These are phyloP conservation scores for Phialophora expanda DNA, from an alignment of 2,329 filamentous ascomycete species.

Conservation along the genomic window DNA sequence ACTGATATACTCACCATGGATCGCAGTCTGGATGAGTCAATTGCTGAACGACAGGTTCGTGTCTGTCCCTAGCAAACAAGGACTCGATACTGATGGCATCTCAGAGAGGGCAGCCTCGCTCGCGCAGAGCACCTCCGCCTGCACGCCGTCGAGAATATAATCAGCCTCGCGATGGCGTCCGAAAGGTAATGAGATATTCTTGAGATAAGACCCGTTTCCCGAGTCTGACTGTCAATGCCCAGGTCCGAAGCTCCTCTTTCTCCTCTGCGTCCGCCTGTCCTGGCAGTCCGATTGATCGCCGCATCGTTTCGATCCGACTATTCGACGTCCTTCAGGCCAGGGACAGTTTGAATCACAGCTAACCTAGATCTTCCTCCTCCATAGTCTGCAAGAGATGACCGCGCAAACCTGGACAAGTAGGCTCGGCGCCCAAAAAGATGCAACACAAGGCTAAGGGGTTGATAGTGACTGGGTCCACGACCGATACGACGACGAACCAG, in stretches of 20 bases:
- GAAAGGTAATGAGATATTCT: constrained; percentile 69
- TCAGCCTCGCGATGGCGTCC: constrained; percentile 80
- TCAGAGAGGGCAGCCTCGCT: constrained; percentile 36
- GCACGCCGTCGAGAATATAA: constrained; percentile 53
- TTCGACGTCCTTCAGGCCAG: constrained; percentile 45
- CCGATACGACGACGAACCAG: constrained; percentile 77
- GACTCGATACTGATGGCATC: constrained; percentile 14
- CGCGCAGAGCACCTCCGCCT: constrained; percentile 44
- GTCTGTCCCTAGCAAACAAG: constrained; percentile 25
- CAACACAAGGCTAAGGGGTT: constrained; percentile 26
- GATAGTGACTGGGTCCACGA: constrained; percentile 91
- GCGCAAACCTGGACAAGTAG: constrained; percentile 55
- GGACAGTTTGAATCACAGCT: constrained; percentile 50
- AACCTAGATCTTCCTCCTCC: constrained; percentile 49
- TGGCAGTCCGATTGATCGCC: constrained; percentile 34
- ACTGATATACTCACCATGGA: constrained; percentile 56
- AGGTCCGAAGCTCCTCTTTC: constrained; percentile 36
- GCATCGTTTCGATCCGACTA: constrained; percentile 38
- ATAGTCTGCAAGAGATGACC: constrained; percentile 54
- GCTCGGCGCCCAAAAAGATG: constrained; percentile 22
- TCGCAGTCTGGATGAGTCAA: constrained; percentile 68
- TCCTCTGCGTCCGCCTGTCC: constrained; percentile 30
- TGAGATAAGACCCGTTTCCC: constrained; percentile 49
- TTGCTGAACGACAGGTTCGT: constrained; percentile 64
- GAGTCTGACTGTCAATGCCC: constrained; percentile 38